Conservation (phyloP, 1,284 basidiomycete species). For the Rhodotorula sp. region DNA sequence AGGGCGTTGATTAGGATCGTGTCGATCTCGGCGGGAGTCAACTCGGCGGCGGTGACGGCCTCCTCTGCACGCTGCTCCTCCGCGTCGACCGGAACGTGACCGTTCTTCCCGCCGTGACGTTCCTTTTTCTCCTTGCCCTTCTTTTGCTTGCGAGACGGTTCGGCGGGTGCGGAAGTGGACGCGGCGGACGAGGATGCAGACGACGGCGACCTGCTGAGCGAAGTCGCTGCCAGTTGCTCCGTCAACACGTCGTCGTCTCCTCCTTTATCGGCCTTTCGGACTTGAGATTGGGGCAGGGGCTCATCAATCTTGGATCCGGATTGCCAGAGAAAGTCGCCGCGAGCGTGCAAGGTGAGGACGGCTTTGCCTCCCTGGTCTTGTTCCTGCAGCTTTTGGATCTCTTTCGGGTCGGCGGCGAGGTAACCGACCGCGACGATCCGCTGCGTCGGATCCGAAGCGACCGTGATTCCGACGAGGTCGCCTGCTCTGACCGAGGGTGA, state of each 20-base stretch:
- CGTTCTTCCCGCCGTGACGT: no score
- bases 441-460: conserved; percentile 1
- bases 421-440: conserved; percentile 67
- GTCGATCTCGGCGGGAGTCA: conserved; percentile 53
- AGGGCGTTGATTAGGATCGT: conserved; percentile 64
- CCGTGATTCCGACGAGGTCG: conserved; percentile 56
- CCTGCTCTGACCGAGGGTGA: conserved; percentile 2
- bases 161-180: neutral
- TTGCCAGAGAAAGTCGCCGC: conserved; percentile 28
- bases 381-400: conserved; percentile 46
- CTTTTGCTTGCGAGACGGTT: neutral
- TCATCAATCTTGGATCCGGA: conserved; percentile 37
- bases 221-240: neutral
- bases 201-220: neutral
- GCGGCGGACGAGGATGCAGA: neutral
- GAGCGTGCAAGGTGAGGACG: conserved; percentile 56
- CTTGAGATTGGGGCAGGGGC: conserved; percentile 7
- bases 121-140: neutral
- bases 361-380: conserved; percentile 67
- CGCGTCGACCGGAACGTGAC: no score
- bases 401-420: conserved; percentile 60
- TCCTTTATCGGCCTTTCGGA: neutral
- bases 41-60: neutral
- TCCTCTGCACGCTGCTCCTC: no score
- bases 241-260: neutral